phyloP scores from a whole-genome alignment of 179 eudicot genomes.

The Carnegiea gigantea region DNA sequence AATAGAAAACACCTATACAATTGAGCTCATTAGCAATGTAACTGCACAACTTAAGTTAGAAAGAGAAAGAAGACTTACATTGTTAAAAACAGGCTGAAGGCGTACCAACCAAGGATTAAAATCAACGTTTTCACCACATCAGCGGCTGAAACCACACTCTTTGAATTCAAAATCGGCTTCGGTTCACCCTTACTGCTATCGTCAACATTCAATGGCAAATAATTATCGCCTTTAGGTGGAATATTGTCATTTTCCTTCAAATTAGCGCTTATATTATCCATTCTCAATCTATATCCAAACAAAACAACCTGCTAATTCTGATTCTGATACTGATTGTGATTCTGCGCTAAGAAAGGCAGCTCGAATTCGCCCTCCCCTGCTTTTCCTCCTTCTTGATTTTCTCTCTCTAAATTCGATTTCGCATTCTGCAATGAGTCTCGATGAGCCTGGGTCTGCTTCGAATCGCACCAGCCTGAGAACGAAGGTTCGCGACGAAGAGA shows the following conservation, averaged over 20 bases:
- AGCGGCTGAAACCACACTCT: slow-evolving; percentile 38
- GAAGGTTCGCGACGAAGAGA: slow-evolving; percentile 24
- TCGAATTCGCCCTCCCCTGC: slow-evolving; percentile 18
- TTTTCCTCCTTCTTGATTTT: background rate
- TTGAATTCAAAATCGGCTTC: background rate
- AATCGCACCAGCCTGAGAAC: slow-evolving; percentile 25
- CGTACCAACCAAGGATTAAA: slow-evolving; percentile 65
- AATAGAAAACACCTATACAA: background rate
- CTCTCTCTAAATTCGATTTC: background rate
- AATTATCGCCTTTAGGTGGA: slow-evolving; percentile 7
- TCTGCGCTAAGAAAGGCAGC: slow-evolving; percentile 15
- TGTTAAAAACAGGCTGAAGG: slow-evolving; percentile 67
- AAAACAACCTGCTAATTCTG: background rate
- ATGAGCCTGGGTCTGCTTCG: slow-evolving; percentile 13
- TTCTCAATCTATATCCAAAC: slow-evolving; percentile 2
- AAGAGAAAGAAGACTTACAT: slow-evolving; percentile 43
- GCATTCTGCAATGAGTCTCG: slow-evolving; percentile 7
- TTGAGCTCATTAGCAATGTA: background rate
- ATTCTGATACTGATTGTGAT: slow-evolving; percentile 1
- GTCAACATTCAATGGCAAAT: slow-evolving; percentile 40
- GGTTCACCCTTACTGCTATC: background rate
- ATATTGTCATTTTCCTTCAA: background rate
- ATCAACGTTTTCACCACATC: slow-evolving; percentile 61
- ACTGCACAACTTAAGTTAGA: background rate
- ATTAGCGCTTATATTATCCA: slow-evolving; percentile 13